These are phyloP conservation scores for Zangia roseola DNA, from an alignment of 768 basidiomycete genomes.

Conservation along the genomic window DNA sequence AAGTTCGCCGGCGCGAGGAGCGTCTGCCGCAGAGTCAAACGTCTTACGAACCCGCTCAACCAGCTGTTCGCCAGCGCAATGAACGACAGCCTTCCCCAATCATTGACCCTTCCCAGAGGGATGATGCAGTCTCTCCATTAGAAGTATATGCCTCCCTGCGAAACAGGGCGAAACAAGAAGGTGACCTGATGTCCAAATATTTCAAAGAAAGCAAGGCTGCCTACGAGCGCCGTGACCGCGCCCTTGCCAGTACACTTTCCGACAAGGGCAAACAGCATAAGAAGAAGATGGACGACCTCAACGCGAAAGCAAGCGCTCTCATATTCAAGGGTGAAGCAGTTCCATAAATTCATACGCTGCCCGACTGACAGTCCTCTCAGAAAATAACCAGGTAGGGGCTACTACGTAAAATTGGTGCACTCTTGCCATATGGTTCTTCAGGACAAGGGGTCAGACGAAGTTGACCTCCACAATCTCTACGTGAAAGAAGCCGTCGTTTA, in stretches of 20 bases:
- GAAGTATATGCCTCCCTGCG: constrained; percentile 61
- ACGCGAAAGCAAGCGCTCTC: constrained; percentile 80
- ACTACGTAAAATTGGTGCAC: background rate
- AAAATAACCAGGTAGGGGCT: constrained; percentile 65
- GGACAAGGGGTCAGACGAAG: constrained; percentile 64
- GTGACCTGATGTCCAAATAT: constrained; percentile 66
- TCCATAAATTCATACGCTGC: constrained; percentile 11
- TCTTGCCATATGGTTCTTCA: constrained; percentile 23
- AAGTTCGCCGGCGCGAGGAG: background rate
- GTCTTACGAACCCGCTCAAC: background rate
- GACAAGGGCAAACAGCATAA: constrained; percentile 78
- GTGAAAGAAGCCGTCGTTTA: constrained; percentile 85
- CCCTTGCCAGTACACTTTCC: constrained; percentile 75
- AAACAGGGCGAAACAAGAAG: constrained; percentile 71
- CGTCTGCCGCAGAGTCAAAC: background rate
- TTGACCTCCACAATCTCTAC: constrained; percentile 91
- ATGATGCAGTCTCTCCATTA: background rate
- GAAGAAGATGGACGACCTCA: constrained; percentile 68
- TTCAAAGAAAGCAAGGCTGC: constrained; percentile 72
- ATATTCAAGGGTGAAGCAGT: constrained; percentile 59
- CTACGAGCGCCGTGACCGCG: constrained; percentile 70
- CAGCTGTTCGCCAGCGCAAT: constrained; percentile 2
- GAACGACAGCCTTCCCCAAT: constrained; percentile 4
- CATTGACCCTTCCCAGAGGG: background rate
- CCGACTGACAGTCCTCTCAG: constrained; percentile 33